Conservation (phyloP, 345 rosid genomes). For the Schrenkiella parvula region DNA sequence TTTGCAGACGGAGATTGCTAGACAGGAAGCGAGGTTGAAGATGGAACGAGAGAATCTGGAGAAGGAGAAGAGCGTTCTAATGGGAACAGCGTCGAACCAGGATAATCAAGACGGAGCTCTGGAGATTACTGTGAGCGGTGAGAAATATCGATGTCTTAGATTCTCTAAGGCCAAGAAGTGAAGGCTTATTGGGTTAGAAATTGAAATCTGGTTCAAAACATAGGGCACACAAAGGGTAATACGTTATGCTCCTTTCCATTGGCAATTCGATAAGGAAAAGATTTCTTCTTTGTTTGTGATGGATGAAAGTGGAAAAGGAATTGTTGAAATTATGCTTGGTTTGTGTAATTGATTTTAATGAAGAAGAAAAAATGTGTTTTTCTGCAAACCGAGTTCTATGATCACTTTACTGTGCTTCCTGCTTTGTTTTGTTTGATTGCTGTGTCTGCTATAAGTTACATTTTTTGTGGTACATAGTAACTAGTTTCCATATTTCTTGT, state of each 20-base stretch:
- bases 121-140: constrained; percentile 94
- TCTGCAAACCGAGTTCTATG: not conserved
- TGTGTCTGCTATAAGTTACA: not conserved
- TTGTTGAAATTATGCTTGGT: too few relatives aligned
- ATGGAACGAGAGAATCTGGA: constrained; percentile 95
- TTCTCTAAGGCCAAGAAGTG: constrained; percentile 94
- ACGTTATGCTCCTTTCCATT: not conserved
- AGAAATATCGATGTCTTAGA: constrained; percentile 87
- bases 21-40: constrained; percentile 93
- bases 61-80: constrained; percentile 94
- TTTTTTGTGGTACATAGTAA: not conserved
- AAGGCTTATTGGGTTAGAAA: not conserved
- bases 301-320: too few relatives aligned
- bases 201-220: too few relatives aligned
- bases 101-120: constrained; percentile 97
- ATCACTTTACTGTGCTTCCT: constrained; percentile 4
- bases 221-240: not conserved
- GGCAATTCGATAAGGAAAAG: not conserved
- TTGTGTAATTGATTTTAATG: constrained; percentile 11
- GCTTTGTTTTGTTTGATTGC: not conserved
- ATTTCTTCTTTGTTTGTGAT: constrained; percentile 4
- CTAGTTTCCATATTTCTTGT: not conserved
- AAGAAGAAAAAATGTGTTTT: constrained; percentile 6
- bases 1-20: constrained; percentile 76
- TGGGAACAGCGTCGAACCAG: constrained; percentile 96